Evolutionary conservation across 164 flowering plant genomes (phyloP).

Genomic region (Warburgia ugandensis): DNA sequence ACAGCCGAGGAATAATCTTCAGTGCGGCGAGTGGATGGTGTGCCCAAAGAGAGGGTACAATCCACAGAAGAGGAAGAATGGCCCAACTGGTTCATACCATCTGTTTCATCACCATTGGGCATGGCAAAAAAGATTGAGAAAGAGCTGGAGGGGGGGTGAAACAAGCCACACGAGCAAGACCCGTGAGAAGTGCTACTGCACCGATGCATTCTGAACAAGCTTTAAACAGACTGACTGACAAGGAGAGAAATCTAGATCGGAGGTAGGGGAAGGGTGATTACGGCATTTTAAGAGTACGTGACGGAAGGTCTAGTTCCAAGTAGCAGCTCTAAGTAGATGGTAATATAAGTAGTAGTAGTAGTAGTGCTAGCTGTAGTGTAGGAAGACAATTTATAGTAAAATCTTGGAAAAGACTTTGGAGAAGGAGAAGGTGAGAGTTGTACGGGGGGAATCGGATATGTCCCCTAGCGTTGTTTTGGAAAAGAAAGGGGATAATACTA

Average conservation of each 20-base stretch:
- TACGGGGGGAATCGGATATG: conserved; percentile 5
- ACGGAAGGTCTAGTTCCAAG: too few relatives aligned
- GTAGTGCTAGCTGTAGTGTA: neutral
- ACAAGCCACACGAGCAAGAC: conserved; percentile 45
- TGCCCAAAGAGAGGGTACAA: conserved; percentile 91
- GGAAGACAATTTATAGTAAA: neutral
- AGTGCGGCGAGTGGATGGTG: conserved; percentile 75
- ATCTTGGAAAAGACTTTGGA: neutral
- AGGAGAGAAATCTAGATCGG: neutral
- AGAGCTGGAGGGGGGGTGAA: conserved; percentile 22
- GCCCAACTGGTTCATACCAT: conserved; percentile 11
- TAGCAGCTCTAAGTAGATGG: too few relatives aligned
- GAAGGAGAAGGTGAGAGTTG: neutral
- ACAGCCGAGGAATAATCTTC: too few relatives aligned
- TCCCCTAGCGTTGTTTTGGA: neutral
- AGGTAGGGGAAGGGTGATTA: neutral
- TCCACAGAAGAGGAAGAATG: conserved; percentile 57
- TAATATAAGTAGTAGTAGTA: neutral
- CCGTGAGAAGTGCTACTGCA: conserved; percentile 36
- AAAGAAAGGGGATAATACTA: neutral
- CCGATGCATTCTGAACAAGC: conserved; percentile 30
- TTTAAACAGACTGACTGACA: neutral
- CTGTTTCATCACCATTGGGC: conserved; percentile 21
- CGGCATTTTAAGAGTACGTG: neutral
- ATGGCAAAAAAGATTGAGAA: conserved; percentile 58